These are phyloP conservation scores for Phyllosticta citribraziliensis DNA, from an alignment of 2,329 filamentous ascomycete species.

Conservation along the genomic window DNA sequence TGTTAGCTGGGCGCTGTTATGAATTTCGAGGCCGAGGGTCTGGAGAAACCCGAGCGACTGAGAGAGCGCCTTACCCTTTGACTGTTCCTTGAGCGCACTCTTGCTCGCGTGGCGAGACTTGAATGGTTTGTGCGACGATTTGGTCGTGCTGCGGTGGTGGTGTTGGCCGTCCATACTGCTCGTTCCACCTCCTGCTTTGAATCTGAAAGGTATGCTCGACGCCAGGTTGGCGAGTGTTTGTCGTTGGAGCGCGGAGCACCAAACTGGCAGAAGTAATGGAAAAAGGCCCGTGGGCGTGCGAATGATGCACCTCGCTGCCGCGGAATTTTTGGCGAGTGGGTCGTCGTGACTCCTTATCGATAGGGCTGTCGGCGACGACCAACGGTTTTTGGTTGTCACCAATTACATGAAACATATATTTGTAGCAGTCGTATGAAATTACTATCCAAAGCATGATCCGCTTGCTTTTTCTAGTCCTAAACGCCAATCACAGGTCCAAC, in stretches of 20 bases:
- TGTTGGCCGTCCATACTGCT: constrained; percentile 53
- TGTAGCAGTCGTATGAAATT: neutral
- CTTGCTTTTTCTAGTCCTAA: neutral
- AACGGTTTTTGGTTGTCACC: neutral
- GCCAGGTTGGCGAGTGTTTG: constrained; percentile 6
- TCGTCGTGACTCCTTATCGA: neutral
- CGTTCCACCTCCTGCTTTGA: constrained; percentile 63
- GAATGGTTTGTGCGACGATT: constrained; percentile 78
- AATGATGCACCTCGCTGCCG: neutral
- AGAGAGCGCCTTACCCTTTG: constrained; percentile 57
- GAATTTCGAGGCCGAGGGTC: neutral
- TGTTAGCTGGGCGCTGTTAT: neutral
- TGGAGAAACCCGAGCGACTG: neutral
- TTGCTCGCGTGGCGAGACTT: constrained; percentile 90
- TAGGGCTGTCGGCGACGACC: neutral
- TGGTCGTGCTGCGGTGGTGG: constrained; percentile 88
- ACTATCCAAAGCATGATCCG: neutral
- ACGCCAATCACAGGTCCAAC: neutral
- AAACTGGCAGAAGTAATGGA: neutral
- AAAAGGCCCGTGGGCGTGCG: neutral
- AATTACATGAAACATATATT: neutral
- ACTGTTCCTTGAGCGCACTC: constrained; percentile 69
- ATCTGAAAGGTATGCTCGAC: constrained; percentile 55
- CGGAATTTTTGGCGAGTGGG: constrained; percentile 11
- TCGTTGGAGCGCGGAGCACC: neutral